phyloP scores from a whole-genome alignment of 257 asterid species.

The Solanum bukasovii region DNA sequence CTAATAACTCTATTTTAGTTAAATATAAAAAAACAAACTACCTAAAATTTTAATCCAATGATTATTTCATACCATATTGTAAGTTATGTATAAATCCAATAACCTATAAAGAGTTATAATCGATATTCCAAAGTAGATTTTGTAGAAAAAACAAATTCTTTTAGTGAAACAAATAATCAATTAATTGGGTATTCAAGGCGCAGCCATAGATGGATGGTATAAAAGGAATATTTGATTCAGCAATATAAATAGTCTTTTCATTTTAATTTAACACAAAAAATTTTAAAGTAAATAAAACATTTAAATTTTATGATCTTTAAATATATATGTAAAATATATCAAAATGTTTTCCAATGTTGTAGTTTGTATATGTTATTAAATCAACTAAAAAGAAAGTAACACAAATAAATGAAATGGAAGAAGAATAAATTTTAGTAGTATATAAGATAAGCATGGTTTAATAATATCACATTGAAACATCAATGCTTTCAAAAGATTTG shows the following conservation, averaged over 20 bases:
- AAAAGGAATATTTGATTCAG: neutral
- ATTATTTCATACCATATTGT: neutral
- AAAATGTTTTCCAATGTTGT: neutral
- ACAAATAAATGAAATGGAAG: accelerated
- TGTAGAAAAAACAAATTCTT: neutral
- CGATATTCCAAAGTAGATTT: no score
- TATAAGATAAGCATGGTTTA: neutral
- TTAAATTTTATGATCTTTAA: neutral
- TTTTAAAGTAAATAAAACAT: no score
- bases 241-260: neutral
- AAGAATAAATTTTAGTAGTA: no score
- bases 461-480: neutral
- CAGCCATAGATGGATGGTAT: neutral
- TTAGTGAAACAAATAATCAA: neutral
- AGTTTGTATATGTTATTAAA: no score
- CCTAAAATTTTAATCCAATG: neutral
- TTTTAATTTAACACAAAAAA: neutral
- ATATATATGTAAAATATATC: neutral
- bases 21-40: neutral
- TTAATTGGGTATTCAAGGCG: neutral
- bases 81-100: neutral
- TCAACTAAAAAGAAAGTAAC: neutral
- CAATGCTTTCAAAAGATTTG: neutral
- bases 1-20: neutral
- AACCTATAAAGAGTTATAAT: neutral